Percentiles rank a stretch among this genome's conserved stretches.
Evolutionary conservation across 2,329 filamentous ascomycete genomes (phyloP).

Genomic region (Neonectria faginata): DNA sequence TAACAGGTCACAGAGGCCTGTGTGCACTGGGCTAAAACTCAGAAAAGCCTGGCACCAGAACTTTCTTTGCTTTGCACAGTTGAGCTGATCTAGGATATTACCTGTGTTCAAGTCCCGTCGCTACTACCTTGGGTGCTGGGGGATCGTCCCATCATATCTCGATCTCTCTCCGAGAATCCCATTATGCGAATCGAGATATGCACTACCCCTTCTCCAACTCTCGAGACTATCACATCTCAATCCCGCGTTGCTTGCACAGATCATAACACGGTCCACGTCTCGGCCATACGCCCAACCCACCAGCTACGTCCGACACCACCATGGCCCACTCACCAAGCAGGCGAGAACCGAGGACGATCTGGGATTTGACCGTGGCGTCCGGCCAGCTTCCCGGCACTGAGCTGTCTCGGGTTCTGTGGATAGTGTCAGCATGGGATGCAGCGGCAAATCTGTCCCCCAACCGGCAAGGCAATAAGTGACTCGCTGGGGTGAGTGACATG

Average conservation of each 20-base stretch:
- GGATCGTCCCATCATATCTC: slow-evolving; percentile 19
- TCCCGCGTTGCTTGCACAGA: slow-evolving; percentile 15
- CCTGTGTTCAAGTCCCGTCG: background rate
- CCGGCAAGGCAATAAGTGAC: slow-evolving; percentile 10
- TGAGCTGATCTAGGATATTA: no score
- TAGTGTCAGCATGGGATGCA: slow-evolving; percentile 22
- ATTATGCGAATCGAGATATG: slow-evolving; percentile 11
- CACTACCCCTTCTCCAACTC: slow-evolving; percentile 8
- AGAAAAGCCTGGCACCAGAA: no score
- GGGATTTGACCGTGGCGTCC: slow-evolving; percentile 10
- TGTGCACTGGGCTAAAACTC: background rate
- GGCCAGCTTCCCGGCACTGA: slow-evolving; percentile 18
- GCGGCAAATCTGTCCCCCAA: slow-evolving; percentile 21
- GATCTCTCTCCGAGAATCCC: background rate
- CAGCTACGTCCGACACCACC: slow-evolving; percentile 8
- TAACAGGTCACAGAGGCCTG: background rate
- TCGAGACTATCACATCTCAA: slow-evolving; percentile 24
- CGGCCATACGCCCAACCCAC: slow-evolving; percentile 10
- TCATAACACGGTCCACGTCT: slow-evolving; percentile 17
- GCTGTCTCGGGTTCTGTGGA: slow-evolving; percentile 13
- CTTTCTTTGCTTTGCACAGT: background rate
- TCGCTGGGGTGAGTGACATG: slow-evolving; percentile 5
- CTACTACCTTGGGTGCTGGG: slow-evolving; percentile 6
- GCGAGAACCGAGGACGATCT: slow-evolving; percentile 12
- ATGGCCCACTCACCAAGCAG: slow-evolving; percentile 8